Base-by-base conservation (phyloP, 1,284 basidiomycete genomes). In the Leccinum fuscescens region DNA sequence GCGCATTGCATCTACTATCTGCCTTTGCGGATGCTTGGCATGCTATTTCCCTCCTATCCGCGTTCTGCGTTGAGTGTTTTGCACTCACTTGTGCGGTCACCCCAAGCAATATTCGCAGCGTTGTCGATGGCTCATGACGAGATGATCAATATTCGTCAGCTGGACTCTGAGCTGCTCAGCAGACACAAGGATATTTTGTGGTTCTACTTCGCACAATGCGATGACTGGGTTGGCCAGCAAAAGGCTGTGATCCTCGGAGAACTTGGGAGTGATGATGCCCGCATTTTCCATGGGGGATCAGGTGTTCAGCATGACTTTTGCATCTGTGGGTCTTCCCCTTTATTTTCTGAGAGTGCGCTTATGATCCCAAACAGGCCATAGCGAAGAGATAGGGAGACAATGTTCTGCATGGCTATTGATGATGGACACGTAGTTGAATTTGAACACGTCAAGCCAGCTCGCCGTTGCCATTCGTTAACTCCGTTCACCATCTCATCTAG, bases 241-340 rank as follows among this genome's bases (percentile, higher is more conserved):
- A 79, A 75, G 64, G 70, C 76, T n/a, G 54, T 61, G 1, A 72
- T 87, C 20, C 56, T 84, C 22, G 64, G 63, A 11, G 69, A 67
- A 5, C 72, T 84, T 60, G 66, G 74, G 29, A 69, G 70, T 6
- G 72, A 78, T 14, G 68, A 69, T 8, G 69, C 72, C 6, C 65
- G 72, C 14, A 68, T 85, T 20, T 74, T 81, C 11, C 78, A 81
- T 64, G 81, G 78, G 0, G 67, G 70, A 11, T 65, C 69, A 7
- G 78, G 76, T 39, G 77, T 88, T 54, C 85, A 82, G 4, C 87
- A 89, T 66, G 81, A 83, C 5, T 89, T 88, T 67, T 88, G 84
- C 65, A 84, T 89, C 54, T 82, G 85, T 87, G 66, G 64, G 81
- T 72, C 49, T 17, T 6, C 8, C 24, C 42, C 2, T 54, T 6